Evolutionary conservation across 345 rosid genomes (phyloP), one percentile per base, ranked within the genome.

Genomic region (Stellera chamaejasme): DNA sequence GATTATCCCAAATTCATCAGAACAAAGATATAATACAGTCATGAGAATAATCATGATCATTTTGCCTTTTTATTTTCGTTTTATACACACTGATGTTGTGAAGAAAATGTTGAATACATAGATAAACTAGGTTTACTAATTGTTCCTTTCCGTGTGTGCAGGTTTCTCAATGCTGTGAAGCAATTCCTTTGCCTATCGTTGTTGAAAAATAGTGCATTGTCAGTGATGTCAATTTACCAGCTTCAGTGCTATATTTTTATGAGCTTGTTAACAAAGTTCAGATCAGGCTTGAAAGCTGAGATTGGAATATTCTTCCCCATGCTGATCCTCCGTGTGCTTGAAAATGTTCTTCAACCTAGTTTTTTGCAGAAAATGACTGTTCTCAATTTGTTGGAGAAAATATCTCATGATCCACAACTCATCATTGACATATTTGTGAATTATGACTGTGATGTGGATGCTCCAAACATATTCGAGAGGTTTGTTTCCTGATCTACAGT

Each of bases 401-500:
- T 86, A 49, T 78, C 79, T 47, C 81, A 75, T 60, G 98, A 92
- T 71, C 69, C 98, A 2, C 87, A 80, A 74, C 71, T 84, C 58
- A 75, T 88, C 58, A 64, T 92, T 72, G 98, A 92, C 78, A 70
- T 88, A 68, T 92, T 92, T 69, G 96, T 92, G 58, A 92, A 92
- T 66, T 92, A 88, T 69, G 96, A 92, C 70, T 88, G 98, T 60
- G 95, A 92, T 67, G 82, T 88, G 76, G 98, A 92, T 67, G 69
- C 96, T 52, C 90, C 98, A 13, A 92, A 92, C 72, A 82, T 88
- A 75, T 92, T 83, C 58, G 98, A 92, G 77, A 88, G 98, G 96
- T 92, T 83, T 61, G 71, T 59, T 19, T 19, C 23, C 23, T 19
- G 23, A 19, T 1, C 23, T 1, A 19, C 23, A 19, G 23, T 19